Base-by-base conservation (phyloP, 1,139 yeast genomes). In the Candida buenavistaensis region DNA sequence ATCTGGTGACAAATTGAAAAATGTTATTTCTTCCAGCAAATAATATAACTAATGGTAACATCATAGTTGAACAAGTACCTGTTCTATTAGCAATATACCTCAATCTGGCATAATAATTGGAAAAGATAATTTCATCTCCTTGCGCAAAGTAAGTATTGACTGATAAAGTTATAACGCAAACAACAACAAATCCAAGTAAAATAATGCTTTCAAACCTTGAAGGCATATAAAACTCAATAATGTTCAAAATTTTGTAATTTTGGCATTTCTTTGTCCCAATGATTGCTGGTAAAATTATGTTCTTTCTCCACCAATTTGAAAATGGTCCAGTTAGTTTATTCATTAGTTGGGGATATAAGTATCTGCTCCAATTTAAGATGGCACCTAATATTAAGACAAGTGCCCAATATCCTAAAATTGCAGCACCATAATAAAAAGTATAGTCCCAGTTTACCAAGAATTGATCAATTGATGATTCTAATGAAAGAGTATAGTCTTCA, bases 21-120 rank as follows among this genome's bases (percentile, higher is more conserved):
- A 77, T 51, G 49, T 78, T 78, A 53, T 66, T 77, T 43, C 84
- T 60, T 6, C 82, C 81, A 0, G 78, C 80, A 55, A 78, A 64
- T 17, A 72, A 48, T 24, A 75, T 55, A n/a, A 75, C 45, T 12
- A 75, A 42, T 1, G 80, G 81, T 29, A 69, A 41, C 35, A 72
- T 57, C 26, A 67, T 67, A 15, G 76, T 65, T 2, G 75, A 68
- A 22, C 78, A 51, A 20, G 76, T 64, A 3, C 83, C 83, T 0
- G 82, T 59, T 41, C 87, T 62, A 36, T 66, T 75, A 1, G 71
- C 75, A 33, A 66, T 51, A 48, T 65, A 75, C 14, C 63, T 44
- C 26, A 51, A 36, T 13, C 51, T 34, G 0, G 60, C 63, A 5
- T 34, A 25, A 17, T 21, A 32, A 15, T 33, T 39, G 14, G 47